Base-by-base conservation (phyloP, 1,139 yeast species). In the Hyphopichia khmerensis region DNA sequence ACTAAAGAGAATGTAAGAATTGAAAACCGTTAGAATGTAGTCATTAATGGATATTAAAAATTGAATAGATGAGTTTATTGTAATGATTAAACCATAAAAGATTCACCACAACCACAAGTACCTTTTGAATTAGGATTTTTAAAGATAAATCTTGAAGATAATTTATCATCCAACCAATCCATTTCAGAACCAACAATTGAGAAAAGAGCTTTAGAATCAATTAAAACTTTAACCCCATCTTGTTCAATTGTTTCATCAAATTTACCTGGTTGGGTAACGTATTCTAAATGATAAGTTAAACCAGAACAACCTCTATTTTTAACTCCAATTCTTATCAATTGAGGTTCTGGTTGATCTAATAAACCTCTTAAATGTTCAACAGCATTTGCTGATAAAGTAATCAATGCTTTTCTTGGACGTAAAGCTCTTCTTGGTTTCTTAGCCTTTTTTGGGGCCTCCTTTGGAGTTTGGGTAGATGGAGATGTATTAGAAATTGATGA, bases 61-160 rank as follows among this genome's bases (percentile, higher is more conserved):
- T n/a, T 6, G 24, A 9, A 9, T 5, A 9, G 24, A 29, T 14
- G 14, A 24, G n/a, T 26, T 10, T 39, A 26, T 8, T 26, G 29
- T 9, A 26, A 9, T 26, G 29, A 26, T 9, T 26, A 26, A 26
- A 90, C 96, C 97, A 91, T 91, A 64, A 93, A 93, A 6, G 96
- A 88, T 68, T 93, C 99, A 43, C 98, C 99, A 65, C 99, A 93
- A 15, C 99, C 99, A 67, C 99, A 93, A 42, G 96, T 87, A 29
- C 98, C 98, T 70, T 91, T 93, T 38, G 96, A 86, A 65, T 93
- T 93, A 47, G 99, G 99, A 64, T 93, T 93, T 65, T 78, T 84
- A 72, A 93, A 93, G 32, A 93, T 89, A 62, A 93, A 93, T 59
- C 95, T 79, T 15, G 95, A 84, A 31, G 91, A 80, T 50, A 93